Evolutionary conservation across 2,329 filamentous ascomycete species (phyloP).

Genomic region (Cladorrhinum sp.): DNA sequence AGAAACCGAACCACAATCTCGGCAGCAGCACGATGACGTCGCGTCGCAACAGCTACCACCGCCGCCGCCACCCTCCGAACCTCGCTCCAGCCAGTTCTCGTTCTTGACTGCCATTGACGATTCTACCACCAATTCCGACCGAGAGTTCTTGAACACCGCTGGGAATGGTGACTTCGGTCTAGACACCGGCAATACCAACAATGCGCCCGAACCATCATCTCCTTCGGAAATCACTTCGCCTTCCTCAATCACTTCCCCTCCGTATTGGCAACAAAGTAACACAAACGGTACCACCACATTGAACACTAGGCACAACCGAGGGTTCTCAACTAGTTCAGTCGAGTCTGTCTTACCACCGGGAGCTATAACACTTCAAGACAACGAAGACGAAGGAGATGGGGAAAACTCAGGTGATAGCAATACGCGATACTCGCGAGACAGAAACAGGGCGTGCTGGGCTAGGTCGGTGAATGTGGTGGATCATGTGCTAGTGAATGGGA

Average conservation of each 20-base stretch:
- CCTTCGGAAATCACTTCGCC: not conserved
- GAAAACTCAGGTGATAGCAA: constrained; percentile 39
- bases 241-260: not conserved
- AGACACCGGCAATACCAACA: not conserved
- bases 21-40: not conserved
- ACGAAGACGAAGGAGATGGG: constrained; percentile 52
- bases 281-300: no score
- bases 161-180: no score
- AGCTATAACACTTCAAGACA: constrained; percentile 61
- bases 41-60: not conserved
- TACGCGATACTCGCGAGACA: constrained; percentile 31
- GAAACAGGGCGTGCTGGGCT: constrained; percentile 62
- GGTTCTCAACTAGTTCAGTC: constrained; percentile 41
- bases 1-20: not conserved
- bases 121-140: not conserved
- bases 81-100: not conserved
- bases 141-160: not conserved
- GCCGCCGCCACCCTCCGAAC: not conserved
- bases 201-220: not conserved
- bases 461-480: constrained; percentile 59
- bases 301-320: constrained; percentile 35
- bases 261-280: not conserved
- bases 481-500: constrained; percentile 55
- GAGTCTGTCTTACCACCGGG: constrained; percentile 50
- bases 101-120: not conserved